Conservation (phyloP, 352 stramenopile species). For the Blastocystis sp. region DNA sequence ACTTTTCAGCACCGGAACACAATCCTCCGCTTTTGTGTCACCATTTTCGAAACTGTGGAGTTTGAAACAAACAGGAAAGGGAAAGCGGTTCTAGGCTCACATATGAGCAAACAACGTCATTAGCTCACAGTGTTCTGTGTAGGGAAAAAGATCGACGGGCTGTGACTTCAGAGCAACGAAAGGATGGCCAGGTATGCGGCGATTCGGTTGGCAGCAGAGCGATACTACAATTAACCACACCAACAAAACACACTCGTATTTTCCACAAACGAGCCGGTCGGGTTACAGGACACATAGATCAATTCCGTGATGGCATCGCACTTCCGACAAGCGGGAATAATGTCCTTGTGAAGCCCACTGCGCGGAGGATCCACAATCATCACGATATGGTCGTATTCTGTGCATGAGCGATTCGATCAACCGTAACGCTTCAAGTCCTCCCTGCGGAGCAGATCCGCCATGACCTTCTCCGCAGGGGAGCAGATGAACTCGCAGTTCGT, state of each 20-base stretch:
- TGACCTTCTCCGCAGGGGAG: conserved; percentile 82
- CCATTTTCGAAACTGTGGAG: neutral
- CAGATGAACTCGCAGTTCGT: conserved; percentile 81
- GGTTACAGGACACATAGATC: conserved; percentile 97
- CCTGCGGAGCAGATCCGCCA: conserved; percentile 72
- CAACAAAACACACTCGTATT: conserved; percentile 67
- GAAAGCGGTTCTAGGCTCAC: neutral
- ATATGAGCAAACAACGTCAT: conserved; percentile 89
- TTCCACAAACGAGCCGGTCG: conserved; percentile 84
- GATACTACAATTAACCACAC: conserved; percentile 61
- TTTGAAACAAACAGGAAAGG: neutral
- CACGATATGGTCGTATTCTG: conserved; percentile 71
- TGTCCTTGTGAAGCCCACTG: conserved; percentile 84
- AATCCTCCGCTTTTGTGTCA: neutral
- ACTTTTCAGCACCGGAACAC: neutral
- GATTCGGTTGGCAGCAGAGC: conserved; percentile 83
- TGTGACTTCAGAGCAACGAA: conserved; percentile 84
- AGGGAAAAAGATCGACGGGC: conserved; percentile 96
- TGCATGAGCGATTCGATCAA: neutral
- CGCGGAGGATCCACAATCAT: conserved; percentile 92
- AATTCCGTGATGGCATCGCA: conserved; percentile 78
- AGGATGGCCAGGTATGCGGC: conserved; percentile 79
- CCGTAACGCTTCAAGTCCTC: conserved; percentile 67
- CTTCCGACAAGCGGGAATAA: conserved; percentile 76
- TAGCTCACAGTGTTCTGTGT: conserved; percentile 95